These are phyloP conservation scores for Xerocomellus amylosporus DNA, from an alignment of 768 basidiomycete species.

Conservation along the genomic window DNA sequence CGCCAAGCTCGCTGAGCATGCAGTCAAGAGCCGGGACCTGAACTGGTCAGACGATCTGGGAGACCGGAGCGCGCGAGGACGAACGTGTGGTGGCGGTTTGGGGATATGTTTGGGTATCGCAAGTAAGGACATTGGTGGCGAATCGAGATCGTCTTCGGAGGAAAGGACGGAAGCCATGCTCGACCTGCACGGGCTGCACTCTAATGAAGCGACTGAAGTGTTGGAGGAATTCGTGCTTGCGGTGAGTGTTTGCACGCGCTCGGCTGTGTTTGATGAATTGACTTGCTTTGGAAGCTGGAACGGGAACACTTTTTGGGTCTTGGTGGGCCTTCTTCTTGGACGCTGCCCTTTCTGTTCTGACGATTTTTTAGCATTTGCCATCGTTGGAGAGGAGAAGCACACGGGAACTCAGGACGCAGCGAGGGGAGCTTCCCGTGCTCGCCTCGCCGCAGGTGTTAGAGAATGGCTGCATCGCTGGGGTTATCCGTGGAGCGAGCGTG, in stretches of 20 bases:
- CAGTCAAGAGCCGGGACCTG: slow-evolving; percentile 65
- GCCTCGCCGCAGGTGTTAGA: slow-evolving; percentile 82
- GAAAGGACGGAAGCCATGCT: slow-evolving; percentile 87
- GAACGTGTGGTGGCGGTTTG: slow-evolving; percentile 71
- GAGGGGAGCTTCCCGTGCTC: slow-evolving; percentile 77
- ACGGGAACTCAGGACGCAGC: slow-evolving; percentile 85
- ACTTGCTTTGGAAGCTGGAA: slow-evolving; percentile 58
- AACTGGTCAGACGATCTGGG: slow-evolving; percentile 81
- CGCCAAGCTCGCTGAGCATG: slow-evolving; percentile 69
- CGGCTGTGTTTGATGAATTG: slow-evolving; percentile 8
- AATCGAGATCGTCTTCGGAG: slow-evolving; percentile 62
- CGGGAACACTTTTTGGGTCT: slow-evolving; percentile 85
- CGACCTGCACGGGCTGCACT: slow-evolving; percentile 92
- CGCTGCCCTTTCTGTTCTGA: slow-evolving; percentile 4
- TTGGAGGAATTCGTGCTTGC: slow-evolving; percentile 85
- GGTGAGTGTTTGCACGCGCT: slow-evolving; percentile 46
- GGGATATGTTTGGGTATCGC: slow-evolving; percentile 90
- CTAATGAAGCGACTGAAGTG: slow-evolving; percentile 89
- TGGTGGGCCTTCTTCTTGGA: slow-evolving; percentile 43
- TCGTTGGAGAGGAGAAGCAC: slow-evolving; percentile 97
- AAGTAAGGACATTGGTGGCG: slow-evolving; percentile 49
- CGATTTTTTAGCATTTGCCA: slow-evolving; percentile 61
- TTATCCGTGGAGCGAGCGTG: slow-evolving; percentile 92
- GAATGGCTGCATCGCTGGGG: slow-evolving; percentile 94
- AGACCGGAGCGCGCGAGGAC: slow-evolving; percentile 74